Evolutionary conservation across 495 filamentous ascomycete genomes (phyloP).

Genomic region (Echria macrotheca): DNA sequence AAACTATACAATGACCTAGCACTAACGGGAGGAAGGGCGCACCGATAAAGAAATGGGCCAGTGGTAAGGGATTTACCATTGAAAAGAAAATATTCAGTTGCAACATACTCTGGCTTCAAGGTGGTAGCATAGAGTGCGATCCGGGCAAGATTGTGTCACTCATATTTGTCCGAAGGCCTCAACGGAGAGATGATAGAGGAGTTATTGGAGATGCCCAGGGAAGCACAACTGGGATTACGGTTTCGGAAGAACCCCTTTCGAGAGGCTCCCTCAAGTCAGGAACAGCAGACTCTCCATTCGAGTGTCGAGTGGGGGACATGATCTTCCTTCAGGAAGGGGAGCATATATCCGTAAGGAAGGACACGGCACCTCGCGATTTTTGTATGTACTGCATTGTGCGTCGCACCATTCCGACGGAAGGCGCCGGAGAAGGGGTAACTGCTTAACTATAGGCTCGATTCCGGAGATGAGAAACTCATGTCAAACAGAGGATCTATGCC

Average conservation of each 20-base stretch:
- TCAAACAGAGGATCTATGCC: neutral
- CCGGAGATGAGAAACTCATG: neutral
- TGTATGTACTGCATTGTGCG: constrained; percentile 2
- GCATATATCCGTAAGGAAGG: constrained; percentile 2
- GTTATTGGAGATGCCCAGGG: constrained; percentile 1
- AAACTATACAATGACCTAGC: neutral
- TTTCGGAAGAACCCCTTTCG: constrained; percentile 8
- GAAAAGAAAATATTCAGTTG: neutral
- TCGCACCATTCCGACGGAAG: constrained; percentile 1
- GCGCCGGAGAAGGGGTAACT: neutral
- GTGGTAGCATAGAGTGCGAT: neutral
- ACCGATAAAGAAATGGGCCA: constrained; percentile 5
- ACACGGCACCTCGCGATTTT: neutral
- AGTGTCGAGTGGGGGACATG: constrained; percentile 7
- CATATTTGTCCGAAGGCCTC: constrained; percentile 12
- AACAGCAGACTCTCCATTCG: constrained; percentile 3
- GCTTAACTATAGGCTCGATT: neutral
- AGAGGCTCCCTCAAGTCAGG: constrained; percentile 1
- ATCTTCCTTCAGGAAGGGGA: constrained; percentile 5
- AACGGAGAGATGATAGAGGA: constrained; percentile 5
- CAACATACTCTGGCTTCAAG: constrained; percentile 10
- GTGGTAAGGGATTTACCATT: constrained; percentile 5
- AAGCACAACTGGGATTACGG: constrained; percentile 2
- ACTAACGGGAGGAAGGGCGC: constrained; percentile 3
- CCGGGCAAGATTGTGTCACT: constrained; percentile 6